These are phyloP conservation scores for Singerocomus inundabilis DNA, from an alignment of 1,284 basidiomycete genomes.

Conservation along the genomic window DNA sequence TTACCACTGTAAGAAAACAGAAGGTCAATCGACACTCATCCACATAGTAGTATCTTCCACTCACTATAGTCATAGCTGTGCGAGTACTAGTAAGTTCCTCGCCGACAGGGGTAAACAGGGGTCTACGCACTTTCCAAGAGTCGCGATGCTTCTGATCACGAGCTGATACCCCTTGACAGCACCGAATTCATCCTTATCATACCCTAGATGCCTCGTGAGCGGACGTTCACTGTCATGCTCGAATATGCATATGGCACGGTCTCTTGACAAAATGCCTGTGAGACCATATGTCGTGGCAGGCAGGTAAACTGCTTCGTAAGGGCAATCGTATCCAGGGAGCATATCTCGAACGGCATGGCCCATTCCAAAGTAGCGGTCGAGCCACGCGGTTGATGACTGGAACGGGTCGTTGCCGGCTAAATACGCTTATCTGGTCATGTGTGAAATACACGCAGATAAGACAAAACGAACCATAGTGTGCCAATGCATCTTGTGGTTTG, in stretches of 20 bases:
- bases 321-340: slow-evolving; percentile 66
- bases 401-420: slow-evolving; percentile 63
- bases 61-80: slow-evolving; percentile 54
- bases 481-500: slow-evolving; percentile 57
- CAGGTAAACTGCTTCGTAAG: slow-evolving; percentile 56
- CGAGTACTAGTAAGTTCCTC: neutral
- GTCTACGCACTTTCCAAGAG: slow-evolving; percentile 58
- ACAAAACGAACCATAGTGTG: slow-evolving; percentile 51
- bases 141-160: slow-evolving; percentile 53
- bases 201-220: slow-evolving; percentile 58
- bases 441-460: neutral
- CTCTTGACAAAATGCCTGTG: slow-evolving; percentile 42
- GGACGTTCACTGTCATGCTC: slow-evolving; percentile 60
- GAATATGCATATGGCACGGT: slow-evolving; percentile 62
- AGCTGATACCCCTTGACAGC: slow-evolving; percentile 61
- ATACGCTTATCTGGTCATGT: neutral
- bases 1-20: slow-evolving; percentile 36
- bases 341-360: slow-evolving; percentile 52
- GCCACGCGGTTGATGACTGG: slow-evolving; percentile 61
- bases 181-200: slow-evolving; percentile 49
- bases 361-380: slow-evolving; percentile 69
- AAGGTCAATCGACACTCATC: neutral
- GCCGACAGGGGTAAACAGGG: neutral
- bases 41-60: slow-evolving; percentile 20
- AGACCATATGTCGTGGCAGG: slow-evolving; percentile 53